phyloP scores from a whole-genome alignment of 768 basidiomycete genomes.

The Boletus rufocinnamomeus region DNA sequence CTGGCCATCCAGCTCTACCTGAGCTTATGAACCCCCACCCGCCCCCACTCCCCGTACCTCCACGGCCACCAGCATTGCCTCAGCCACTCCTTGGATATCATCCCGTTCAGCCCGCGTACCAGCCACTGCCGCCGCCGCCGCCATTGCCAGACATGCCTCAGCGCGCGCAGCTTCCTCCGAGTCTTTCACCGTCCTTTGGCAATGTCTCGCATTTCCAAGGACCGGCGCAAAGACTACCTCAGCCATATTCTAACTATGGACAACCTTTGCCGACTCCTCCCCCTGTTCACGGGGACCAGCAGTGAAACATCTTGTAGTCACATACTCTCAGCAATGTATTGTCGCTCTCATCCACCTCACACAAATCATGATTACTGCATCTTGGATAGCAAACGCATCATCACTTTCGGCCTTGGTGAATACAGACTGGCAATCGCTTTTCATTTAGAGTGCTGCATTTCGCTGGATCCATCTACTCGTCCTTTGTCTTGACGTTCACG shows the following conservation, averaged over 20 bases:
- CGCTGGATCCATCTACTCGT: constrained; percentile 1
- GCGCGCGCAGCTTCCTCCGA: constrained; percentile 27
- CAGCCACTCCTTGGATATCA: constrained; percentile 49
- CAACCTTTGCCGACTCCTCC: constrained; percentile 32
- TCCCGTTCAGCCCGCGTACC: constrained; percentile 42
- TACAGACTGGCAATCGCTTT: background rate
- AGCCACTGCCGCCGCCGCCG: constrained; percentile 39
- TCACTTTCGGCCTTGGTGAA: constrained; percentile 3
- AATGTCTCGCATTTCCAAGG: constrained; percentile 40
- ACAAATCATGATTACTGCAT: constrained; percentile 15
- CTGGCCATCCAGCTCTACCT: constrained; percentile 27
- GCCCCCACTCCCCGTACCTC: constrained; percentile 32
- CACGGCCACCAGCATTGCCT: constrained; percentile 52
- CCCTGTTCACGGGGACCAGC: constrained; percentile 27
- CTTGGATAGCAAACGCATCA: constrained; percentile 13
- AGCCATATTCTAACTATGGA: constrained; percentile 32
- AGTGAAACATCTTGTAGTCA: constrained; percentile 24
- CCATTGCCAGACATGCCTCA: constrained; percentile 34
- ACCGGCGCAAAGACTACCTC: constrained; percentile 44
- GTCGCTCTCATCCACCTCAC: constrained; percentile 12
- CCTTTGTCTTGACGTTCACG: constrained; percentile 3
- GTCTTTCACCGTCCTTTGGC: constrained; percentile 25
- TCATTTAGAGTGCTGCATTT: constrained; percentile 26
- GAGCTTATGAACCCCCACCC: constrained; percentile 21
- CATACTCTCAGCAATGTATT: constrained; percentile 19